Evolutionary conservation across 164 flowering plant species (phyloP).

Genomic region (Vitis rupestris): DNA sequence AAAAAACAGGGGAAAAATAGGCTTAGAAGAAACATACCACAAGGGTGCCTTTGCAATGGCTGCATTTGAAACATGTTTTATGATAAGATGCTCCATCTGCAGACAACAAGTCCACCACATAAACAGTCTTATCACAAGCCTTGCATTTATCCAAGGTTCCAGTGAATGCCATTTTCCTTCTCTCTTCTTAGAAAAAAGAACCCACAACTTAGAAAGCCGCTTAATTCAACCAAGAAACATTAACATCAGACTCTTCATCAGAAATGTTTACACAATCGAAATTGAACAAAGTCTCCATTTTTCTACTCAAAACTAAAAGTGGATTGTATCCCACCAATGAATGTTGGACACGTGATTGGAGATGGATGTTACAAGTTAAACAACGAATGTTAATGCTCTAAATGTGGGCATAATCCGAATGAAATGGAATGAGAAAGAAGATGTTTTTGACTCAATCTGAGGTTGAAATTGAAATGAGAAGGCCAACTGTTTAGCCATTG

Average conservation of each 20-base stretch:
- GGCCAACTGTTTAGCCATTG: slow-evolving; percentile 4
- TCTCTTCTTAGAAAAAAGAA: background rate
- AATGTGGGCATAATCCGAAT: slow-evolving; percentile 8
- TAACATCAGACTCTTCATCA: background rate
- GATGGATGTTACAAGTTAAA: slow-evolving; percentile 16
- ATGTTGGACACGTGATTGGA: slow-evolving; percentile 27
- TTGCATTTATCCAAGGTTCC: slow-evolving; percentile 73
- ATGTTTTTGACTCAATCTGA: slow-evolving; percentile 21
- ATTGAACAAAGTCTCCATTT: slow-evolving; percentile 16
- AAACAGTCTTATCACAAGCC: slow-evolving; percentile 70
- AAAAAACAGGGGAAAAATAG: background rate
- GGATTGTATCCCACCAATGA: background rate
- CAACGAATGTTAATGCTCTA: slow-evolving; percentile 4
- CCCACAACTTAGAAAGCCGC: background rate
- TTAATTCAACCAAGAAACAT: background rate
- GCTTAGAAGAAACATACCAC: slow-evolving; percentile 32
- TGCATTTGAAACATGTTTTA: slow-evolving; percentile 69
- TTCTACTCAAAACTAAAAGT: slow-evolving; percentile 11
- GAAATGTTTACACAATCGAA: background rate
- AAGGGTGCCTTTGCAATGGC: slow-evolving; percentile 72
- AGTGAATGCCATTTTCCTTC: slow-evolving; percentile 44
- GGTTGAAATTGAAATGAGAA: background rate
- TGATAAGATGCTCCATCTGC: slow-evolving; percentile 64
- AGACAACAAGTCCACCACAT: slow-evolving; percentile 59
- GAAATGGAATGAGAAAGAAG: slow-evolving; percentile 13